Conservation (phyloP, 768 basidiomycete genomes). For the Ephemerocybe angulata region DNA sequence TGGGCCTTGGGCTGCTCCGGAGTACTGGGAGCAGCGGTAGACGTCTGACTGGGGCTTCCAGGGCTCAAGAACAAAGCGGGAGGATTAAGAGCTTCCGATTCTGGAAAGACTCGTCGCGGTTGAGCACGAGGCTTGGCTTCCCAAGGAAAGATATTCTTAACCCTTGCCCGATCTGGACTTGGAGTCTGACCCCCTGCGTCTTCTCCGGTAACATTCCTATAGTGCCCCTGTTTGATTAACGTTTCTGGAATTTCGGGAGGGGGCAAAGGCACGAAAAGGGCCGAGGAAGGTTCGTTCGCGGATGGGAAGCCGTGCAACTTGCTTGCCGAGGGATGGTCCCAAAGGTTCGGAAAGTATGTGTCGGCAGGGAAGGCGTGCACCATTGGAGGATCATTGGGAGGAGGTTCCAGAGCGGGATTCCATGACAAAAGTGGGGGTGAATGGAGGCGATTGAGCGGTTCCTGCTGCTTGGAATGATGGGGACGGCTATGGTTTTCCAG, state of each 20-base stretch:
- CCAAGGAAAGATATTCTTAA: constrained; percentile 92
- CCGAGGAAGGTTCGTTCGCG: constrained; percentile 25
- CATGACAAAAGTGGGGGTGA: constrained; percentile 71
- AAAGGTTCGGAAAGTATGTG: constrained; percentile 80
- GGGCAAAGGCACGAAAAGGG: constrained; percentile 61
- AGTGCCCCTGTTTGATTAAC: constrained; percentile 69
- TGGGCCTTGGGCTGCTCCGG: constrained; percentile 28
- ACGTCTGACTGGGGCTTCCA: constrained; percentile 32
- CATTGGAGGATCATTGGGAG: constrained; percentile 59
- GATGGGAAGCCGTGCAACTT: constrained; percentile 5
- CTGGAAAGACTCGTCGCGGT: constrained; percentile 73
- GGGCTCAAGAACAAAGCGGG: constrained; percentile 42
- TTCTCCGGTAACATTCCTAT: constrained; percentile 60
- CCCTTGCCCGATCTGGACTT: constrained; percentile 66
- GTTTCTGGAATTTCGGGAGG: constrained; percentile 61
- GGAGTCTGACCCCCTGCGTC: constrained; percentile 37
- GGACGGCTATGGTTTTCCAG: constrained; percentile 13
- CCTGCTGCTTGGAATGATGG: constrained; percentile 16
- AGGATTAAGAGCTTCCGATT: constrained; percentile 48
- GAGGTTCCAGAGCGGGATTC: constrained; percentile 79
- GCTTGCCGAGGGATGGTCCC: constrained; percentile 56
- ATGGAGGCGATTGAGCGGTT: constrained; percentile 39
- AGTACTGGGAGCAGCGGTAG: constrained; percentile 33
- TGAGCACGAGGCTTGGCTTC: constrained; percentile 68
- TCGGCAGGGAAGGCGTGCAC: constrained; percentile 62